Conservation (phyloP, 2,329 filamentous ascomycete species). For the Fusarium setosum region DNA sequence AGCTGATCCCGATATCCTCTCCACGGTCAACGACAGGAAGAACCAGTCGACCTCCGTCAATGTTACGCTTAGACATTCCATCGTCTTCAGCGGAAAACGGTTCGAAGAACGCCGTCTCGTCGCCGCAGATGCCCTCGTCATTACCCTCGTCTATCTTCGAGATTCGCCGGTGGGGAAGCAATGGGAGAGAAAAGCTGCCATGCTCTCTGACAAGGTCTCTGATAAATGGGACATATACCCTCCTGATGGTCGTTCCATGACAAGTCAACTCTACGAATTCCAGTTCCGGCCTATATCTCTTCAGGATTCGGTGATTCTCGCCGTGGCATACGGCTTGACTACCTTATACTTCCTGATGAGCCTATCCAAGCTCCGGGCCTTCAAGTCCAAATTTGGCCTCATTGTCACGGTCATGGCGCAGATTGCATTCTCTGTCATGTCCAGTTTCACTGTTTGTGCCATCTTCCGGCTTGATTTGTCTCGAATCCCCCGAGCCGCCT, state of each 20-base stretch:
- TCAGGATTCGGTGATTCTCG: constrained; percentile 72
- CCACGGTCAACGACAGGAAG: constrained; percentile 75
- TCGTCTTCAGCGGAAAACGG: constrained; percentile 84
- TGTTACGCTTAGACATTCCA: constrained; percentile 79
- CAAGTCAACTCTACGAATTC: constrained; percentile 79
- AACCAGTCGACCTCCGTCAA: constrained; percentile 75
- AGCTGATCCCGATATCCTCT: constrained; percentile 71
- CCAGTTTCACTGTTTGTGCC: constrained; percentile 83
- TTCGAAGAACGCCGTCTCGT: constrained; percentile 75
- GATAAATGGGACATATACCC: constrained; percentile 75
- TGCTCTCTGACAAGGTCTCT: constrained; percentile 60
- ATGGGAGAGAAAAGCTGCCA: constrained; percentile 72
- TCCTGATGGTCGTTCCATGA: constrained; percentile 61
- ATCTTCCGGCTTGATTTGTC: constrained; percentile 81
- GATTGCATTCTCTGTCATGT: constrained; percentile 78
- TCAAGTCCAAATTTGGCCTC: constrained; percentile 80
- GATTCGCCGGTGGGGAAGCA: constrained; percentile 71
- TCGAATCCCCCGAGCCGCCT: constrained; percentile 78
- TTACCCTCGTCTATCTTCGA: constrained; percentile 77
- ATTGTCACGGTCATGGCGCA: constrained; percentile 78
- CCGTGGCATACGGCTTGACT: constrained; percentile 73
- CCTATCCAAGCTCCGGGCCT: constrained; percentile 75
- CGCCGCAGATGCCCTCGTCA: constrained; percentile 81
- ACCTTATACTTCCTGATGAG: constrained; percentile 73
- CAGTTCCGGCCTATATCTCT: constrained; percentile 79